Conservation (phyloP, 306 rosid species). For the Abrus pulchellus region DNA sequence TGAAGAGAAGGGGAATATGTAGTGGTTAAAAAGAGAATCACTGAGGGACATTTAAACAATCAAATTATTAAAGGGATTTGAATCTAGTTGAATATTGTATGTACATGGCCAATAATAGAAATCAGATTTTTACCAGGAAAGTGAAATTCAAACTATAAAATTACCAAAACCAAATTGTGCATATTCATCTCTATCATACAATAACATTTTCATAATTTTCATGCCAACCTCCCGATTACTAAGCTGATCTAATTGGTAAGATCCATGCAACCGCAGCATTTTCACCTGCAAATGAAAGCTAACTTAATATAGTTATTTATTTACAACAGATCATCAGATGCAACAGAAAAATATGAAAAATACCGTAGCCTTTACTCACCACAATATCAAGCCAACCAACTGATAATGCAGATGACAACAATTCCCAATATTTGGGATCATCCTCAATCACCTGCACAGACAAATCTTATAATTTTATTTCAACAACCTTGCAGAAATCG, state of each 20-base stretch:
- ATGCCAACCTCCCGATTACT: constrained; percentile 87
- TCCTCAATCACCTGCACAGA: constrained; percentile 81
- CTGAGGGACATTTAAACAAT: neutral
- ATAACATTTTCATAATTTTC: constrained; percentile 44
- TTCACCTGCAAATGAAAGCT: constrained; percentile 75
- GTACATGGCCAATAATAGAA: neutral
- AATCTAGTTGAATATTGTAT: constrained; percentile 7
- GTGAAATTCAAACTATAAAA: constrained; percentile 21
- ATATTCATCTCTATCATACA: constrained; percentile 28
- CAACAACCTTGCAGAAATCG: constrained; percentile 41
- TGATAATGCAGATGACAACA: constrained; percentile 78
- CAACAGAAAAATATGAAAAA: constrained; percentile 40
- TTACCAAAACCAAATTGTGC: constrained; percentile 30
- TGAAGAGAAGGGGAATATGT: neutral
- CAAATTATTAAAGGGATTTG: neutral
- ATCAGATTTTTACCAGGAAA: neutral
- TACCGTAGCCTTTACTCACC: constrained; percentile 63
- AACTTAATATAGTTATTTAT: constrained; percentile 37
- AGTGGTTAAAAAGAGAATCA: neutral
- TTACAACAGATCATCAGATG: constrained; percentile 44
- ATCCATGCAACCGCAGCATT: constrained; percentile 91
- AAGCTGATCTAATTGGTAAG: constrained; percentile 83
- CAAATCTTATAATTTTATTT: constrained; percentile 43
- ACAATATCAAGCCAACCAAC: constrained; percentile 97
- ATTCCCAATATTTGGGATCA: constrained; percentile 86